Evolutionary conservation across 2,329 filamentous ascomycete genomes (phyloP), one percentile per base, ranked within the genome.

Genomic region (Trichoderma simmonsii): DNA sequence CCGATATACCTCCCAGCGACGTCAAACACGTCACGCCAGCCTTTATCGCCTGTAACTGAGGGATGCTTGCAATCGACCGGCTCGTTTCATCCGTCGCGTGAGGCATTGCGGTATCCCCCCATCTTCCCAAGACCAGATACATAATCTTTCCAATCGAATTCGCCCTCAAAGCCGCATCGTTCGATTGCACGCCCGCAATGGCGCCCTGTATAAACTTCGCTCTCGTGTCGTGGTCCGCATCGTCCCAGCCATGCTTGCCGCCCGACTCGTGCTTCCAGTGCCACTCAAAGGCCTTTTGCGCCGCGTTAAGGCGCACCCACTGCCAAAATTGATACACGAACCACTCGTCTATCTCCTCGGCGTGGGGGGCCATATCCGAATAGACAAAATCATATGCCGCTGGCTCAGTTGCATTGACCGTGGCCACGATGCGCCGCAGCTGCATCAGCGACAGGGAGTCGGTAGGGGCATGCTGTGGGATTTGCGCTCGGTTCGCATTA

Each of bases 301-400:
- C 91, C 68, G 91, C 89, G 68, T 92, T 88, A 63, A 98, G 85
- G 77, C 95, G 91, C 61, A 91, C 87, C 83, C 93, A 93, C 79
- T 98, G 95, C 81, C 93, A 92, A 74, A 94, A 91, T 76, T 92
- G 92, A 82, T 98, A 98, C 68, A 92, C 90, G 82, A 99, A 99
- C 96, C 96, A 99, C 83, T 99, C 96, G 79, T 98, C 94, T 62
- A 99, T 86, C 84, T 99, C 96, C 74, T 96, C 93, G 21, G 93
- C 90, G 76, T 97, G 91, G 0, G 89, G 85, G 26, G 91, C 90
- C 71, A 88, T 87, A 80, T 95, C 92, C 30, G 88, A 84, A 82
- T 95, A 95, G 74, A 88, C 89, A 80, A 97, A 99, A 73, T 96
- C 94, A 84, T 99, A 99, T 12, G 90, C 89, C 57, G 87, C 85